Evolutionary conservation across 2,329 filamentous ascomycete genomes (phyloP).

Genomic region (Penicillium decumbens): DNA sequence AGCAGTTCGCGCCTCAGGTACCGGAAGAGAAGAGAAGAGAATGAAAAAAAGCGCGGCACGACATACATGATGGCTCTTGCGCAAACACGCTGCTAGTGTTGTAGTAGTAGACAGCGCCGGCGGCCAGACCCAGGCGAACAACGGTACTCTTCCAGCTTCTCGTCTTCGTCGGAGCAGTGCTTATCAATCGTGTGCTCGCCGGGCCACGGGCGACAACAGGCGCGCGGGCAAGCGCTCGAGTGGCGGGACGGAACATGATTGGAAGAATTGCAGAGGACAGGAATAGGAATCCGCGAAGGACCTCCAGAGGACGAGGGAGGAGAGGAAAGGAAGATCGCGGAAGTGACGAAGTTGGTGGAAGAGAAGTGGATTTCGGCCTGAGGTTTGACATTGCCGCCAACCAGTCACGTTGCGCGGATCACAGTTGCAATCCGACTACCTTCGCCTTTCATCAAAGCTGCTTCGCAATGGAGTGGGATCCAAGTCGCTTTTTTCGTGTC

Average conservation of each 20-base stretch:
- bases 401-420: constrained; percentile 25
- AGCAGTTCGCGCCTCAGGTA: constrained; percentile 6
- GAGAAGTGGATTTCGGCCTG: constrained; percentile 22
- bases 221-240: constrained; percentile 44
- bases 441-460: background rate
- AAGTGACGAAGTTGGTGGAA: constrained; percentile 23
- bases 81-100: constrained; percentile 85
- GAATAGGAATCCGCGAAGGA: constrained; percentile 10
- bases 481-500: constrained; percentile 39
- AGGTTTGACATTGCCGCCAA: constrained; percentile 12
- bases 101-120: constrained; percentile 82
- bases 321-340: constrained; percentile 10
- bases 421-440: constrained; percentile 10
- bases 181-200: constrained; percentile 49
- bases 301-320: constrained; percentile 11
- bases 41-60: background rate
- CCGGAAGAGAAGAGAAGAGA: constrained; percentile 5
- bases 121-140: constrained; percentile 69
- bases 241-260: constrained; percentile 51
- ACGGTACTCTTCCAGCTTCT: constrained; percentile 76
- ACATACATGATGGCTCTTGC: constrained; percentile 71
- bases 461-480: constrained; percentile 38
- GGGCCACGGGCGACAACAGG: constrained; percentile 30
- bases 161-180: constrained; percentile 57
- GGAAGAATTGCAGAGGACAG: constrained; percentile 4